Evolutionary conservation across 129 eudicot species (phyloP).

Genomic region (Pseudognaphalium luteoalbum): DNA sequence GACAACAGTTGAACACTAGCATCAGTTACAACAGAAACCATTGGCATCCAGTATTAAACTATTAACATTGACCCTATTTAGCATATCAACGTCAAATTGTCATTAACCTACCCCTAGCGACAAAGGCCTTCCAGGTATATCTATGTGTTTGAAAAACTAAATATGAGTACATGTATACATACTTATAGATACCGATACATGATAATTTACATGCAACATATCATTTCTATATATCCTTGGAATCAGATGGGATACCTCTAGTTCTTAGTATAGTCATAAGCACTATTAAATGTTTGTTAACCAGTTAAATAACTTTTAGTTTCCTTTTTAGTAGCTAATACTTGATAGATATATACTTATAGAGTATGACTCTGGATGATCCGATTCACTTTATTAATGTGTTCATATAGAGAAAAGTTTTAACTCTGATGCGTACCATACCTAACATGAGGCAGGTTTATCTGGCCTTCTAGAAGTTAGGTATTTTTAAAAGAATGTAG

Average conservation of each 20-base stretch:
- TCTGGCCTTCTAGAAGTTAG: slow-evolving; percentile 1
- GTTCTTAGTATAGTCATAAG: neutral
- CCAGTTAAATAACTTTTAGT: neutral
- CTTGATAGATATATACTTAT: neutral
- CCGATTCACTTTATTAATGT: neutral
- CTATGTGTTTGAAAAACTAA: neutral
- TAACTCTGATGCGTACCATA: neutral
- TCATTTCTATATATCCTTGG: neutral
- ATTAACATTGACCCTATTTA: neutral
- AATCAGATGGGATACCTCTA: neutral
- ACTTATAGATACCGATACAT: neutral
- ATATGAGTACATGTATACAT: neutral
- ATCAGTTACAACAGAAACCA: neutral
- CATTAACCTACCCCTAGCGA: no score
- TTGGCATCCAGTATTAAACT: neutral
- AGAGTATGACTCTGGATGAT: slow-evolving; percentile 3
- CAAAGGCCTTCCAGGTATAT: no score
- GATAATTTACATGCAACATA: neutral
- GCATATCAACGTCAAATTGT: no score
- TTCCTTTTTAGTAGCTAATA: neutral
- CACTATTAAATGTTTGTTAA: slow-evolving; percentile 4
- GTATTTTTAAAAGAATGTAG: neutral
- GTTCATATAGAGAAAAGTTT: neutral
- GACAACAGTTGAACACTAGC: neutral
- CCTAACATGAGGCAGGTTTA: neutral